Conservation (phyloP, 495 filamentous ascomycete genomes). For the Neurospora africana region DNA sequence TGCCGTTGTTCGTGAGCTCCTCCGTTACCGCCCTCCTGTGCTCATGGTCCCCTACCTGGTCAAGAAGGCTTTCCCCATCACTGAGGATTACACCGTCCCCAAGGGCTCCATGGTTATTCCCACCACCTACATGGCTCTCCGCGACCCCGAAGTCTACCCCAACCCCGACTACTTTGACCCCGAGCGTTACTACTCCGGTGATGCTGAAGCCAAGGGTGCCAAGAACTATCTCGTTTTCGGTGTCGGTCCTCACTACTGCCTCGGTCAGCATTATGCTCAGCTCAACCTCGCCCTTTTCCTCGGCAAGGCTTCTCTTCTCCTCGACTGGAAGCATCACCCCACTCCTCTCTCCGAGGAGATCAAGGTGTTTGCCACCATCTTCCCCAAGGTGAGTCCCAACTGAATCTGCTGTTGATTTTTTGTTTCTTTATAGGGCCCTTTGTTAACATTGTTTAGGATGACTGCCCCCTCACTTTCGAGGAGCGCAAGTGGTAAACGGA, state of each 20-base stretch:
- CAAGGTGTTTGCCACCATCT: slow-evolving; percentile 96
- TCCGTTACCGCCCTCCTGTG: slow-evolving; percentile 93
- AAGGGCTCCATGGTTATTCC: slow-evolving; percentile 95
- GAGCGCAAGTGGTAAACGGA: slow-evolving; percentile 31
- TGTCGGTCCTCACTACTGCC: slow-evolving; percentile 91
- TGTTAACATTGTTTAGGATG: slow-evolving; percentile 34
- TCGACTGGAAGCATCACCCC: slow-evolving; percentile 84
- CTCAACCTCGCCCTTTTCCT: slow-evolving; percentile 84
- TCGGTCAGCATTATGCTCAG: slow-evolving; percentile 90
- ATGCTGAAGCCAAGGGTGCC: slow-evolving; percentile 71
- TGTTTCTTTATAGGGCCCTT: not conserved
- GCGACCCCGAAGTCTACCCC: slow-evolving; percentile 87
- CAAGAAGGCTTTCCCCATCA: slow-evolving; percentile 94
- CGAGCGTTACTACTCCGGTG: slow-evolving; percentile 85
- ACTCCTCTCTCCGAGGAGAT: slow-evolving; percentile 83
- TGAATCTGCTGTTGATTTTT: too few relatives aligned
- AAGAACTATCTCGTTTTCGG: slow-evolving; percentile 99
- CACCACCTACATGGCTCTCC: slow-evolving; percentile 78
- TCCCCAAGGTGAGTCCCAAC: slow-evolving; percentile 66
- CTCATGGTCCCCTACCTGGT: slow-evolving; percentile 94
- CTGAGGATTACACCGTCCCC: slow-evolving; percentile 73
- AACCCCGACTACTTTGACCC: slow-evolving; percentile 83
- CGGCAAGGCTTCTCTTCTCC: slow-evolving; percentile 80
- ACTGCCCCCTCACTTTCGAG: slow-evolving; percentile 56
- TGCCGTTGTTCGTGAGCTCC: slow-evolving; percentile 83